phyloP scores from a whole-genome alignment of 257 asterid species.

The Solanum sparsipilum region DNA sequence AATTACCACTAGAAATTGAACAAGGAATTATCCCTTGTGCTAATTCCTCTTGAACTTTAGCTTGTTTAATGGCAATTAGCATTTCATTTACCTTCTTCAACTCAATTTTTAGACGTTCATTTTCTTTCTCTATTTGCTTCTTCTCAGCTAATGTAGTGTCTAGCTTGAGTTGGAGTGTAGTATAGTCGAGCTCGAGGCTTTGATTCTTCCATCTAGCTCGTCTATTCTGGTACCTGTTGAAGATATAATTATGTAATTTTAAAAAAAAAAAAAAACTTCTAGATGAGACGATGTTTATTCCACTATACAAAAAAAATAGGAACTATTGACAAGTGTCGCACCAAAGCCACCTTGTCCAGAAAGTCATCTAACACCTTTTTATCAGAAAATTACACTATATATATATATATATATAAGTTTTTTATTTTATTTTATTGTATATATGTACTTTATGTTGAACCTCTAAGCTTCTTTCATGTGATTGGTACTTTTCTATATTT shows the following conservation, averaged over 20 bases:
- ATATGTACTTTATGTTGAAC: not conserved
- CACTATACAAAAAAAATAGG: not conserved
- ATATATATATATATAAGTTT: not conserved
- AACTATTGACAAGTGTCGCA: not conserved
- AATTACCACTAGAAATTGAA: slow-evolving; percentile 42
- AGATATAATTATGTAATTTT: not conserved
- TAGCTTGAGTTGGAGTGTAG: slow-evolving; percentile 43
- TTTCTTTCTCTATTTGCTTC: slow-evolving; percentile 42
- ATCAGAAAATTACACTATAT: too few relatives aligned
- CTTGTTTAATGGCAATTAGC: slow-evolving; percentile 15
- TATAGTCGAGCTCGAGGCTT: slow-evolving; percentile 56
- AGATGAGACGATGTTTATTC: not conserved
- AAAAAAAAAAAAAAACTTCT: not conserved
- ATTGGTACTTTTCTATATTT: not conserved
- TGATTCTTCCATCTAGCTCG: slow-evolving; percentile 87
- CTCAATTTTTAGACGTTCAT: slow-evolving; percentile 39
- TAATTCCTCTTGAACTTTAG: slow-evolving; percentile 4
- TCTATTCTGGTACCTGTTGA: slow-evolving; percentile 44
- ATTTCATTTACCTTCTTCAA: slow-evolving; percentile 40
- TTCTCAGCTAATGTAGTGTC: slow-evolving; percentile 54
- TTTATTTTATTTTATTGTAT: not conserved
- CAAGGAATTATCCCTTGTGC: not conserved
- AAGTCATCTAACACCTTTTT: not conserved
- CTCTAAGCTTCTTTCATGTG: not conserved
- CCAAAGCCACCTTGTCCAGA: not conserved